Base-by-base conservation (phyloP, 192 early-diverging fungal species). In the Obelidium mucronatum region DNA sequence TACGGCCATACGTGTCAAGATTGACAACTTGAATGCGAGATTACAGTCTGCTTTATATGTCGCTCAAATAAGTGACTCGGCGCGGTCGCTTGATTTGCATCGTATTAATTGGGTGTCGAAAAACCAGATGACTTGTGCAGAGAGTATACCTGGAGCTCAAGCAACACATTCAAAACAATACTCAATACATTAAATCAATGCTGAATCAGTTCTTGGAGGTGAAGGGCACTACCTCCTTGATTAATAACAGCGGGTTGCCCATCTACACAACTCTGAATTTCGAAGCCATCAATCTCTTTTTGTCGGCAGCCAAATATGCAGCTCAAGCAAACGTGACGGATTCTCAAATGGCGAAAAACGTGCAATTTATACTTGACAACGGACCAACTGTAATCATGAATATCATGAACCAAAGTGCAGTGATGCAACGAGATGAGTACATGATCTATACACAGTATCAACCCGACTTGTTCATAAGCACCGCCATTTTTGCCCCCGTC, bases 381-480 rank as follows among this genome's bases (percentile, higher is more conserved):
- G 82, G 67, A 24, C 63, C 62, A 24, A 37, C 33, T 19, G 37
- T 53, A 2, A 63, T 84, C 30, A 17, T 84, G 44, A 5, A 1
- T 30, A 74, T 53, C 0, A 40, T 81, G 8, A 81, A 84, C 28
- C 42, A 76, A 24, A 81, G 73, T 11, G 74, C 72, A 4, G 56
- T 56, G n/a, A 44, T 51, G 15, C 44, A 72, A 4, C 19, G 15
- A 19, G 40, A 67, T 6, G 28, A 53, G 0, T 79, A 39, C 54
- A 34, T n/a, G 34, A 22, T 22, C 2, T 56, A 56, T 42, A 63
- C 63, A 1, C n/a, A 8, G n/a, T 6, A 40, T 17, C 39, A 59
- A 62, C 66, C 70, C 3, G 31, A 11, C 19, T 48, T 58, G 13
- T 26, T 66, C 15, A 11, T 81, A 30, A 72, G 34, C 28, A 13